Conservation (phyloP, 768 basidiomycete genomes). For the Russula sp. region DNA sequence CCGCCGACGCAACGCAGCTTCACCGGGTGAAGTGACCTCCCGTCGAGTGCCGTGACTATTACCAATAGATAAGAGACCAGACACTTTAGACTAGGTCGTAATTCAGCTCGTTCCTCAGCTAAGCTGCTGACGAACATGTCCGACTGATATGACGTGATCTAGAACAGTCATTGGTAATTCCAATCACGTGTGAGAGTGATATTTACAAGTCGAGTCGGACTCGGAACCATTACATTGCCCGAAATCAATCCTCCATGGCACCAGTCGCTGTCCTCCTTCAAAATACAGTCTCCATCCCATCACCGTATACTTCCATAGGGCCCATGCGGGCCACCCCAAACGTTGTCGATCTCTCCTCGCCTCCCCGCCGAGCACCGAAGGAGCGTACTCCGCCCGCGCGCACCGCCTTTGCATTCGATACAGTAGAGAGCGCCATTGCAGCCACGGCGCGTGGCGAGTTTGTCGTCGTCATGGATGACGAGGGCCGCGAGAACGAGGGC, state of each 20-base stretch:
- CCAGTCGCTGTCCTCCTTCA: constrained; percentile 9
- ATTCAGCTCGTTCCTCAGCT: too few species aligned
- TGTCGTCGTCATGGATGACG: constrained; percentile 97
- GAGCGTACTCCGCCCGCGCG: constrained; percentile 26
- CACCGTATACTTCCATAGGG: neutral
- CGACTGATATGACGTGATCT: too few species aligned
- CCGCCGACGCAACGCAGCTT: too few species aligned
- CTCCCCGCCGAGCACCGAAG: constrained; percentile 27
- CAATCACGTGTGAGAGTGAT: neutral
- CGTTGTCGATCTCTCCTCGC: constrained; percentile 16
- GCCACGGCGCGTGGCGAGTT: constrained; percentile 82
- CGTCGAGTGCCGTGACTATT: too few species aligned
- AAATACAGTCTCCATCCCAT: neutral
- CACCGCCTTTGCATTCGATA: constrained; percentile 60
- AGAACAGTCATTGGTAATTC: neutral
- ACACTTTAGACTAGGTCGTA: too few species aligned
- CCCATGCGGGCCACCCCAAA: constrained; percentile 1
- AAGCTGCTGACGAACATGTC: too few species aligned
- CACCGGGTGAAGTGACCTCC: too few species aligned
- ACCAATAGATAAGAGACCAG: too few species aligned
- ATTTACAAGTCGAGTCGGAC: neutral
- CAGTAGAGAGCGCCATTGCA: constrained; percentile 70
- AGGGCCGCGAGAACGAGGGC: constrained; percentile 93
- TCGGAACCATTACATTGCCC: neutral
- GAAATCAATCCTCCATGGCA: constrained; percentile 3